phyloP scores from a whole-genome alignment of 495 filamentous ascomycete genomes.

The Hypoxylon subgilvum region DNA sequence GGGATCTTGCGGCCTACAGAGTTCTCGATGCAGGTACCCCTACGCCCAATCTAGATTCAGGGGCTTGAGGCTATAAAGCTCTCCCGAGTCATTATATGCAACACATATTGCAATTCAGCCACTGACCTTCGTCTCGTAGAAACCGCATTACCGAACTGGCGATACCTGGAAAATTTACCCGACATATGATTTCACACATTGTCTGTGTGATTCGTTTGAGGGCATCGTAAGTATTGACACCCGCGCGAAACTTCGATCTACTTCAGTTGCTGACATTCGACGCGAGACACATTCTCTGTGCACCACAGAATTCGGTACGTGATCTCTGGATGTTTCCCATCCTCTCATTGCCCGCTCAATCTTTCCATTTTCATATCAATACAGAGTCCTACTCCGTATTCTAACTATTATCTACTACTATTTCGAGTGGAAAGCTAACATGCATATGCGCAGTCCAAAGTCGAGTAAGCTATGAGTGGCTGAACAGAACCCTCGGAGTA shows the following conservation, averaged over 20 bases:
- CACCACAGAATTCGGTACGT: conserved; percentile 82
- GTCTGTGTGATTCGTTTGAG: conserved; percentile 88
- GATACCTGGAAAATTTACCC: conserved; percentile 84
- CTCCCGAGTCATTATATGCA: too few species aligned
- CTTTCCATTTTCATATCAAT: too few species aligned
- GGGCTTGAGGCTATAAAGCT: too few species aligned
- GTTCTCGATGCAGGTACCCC: conserved; percentile 58
- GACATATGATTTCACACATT: conserved; percentile 90
- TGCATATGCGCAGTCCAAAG: conserved; percentile 23
- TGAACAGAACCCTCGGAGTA: conserved; percentile 70
- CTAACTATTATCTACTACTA: neutral
- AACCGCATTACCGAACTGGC: conserved; percentile 75
- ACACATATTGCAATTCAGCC: too few species aligned
- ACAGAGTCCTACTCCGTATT: too few species aligned
- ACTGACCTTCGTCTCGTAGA: conserved; percentile 48
- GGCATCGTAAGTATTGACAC: conserved; percentile 56
- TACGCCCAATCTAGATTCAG: too few species aligned
- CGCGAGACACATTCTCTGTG: conserved; percentile 79
- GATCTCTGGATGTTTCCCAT: conserved; percentile 22
- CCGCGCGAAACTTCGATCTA: too few species aligned
- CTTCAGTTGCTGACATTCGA: neutral
- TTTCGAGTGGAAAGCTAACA: neutral
- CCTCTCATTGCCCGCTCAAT: neutral
- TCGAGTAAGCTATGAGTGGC: conserved; percentile 85
- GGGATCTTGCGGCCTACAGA: conserved; percentile 81